Base-by-base conservation (phyloP, 805 yeast genomes). In the Yarrowia bubula region DNA sequence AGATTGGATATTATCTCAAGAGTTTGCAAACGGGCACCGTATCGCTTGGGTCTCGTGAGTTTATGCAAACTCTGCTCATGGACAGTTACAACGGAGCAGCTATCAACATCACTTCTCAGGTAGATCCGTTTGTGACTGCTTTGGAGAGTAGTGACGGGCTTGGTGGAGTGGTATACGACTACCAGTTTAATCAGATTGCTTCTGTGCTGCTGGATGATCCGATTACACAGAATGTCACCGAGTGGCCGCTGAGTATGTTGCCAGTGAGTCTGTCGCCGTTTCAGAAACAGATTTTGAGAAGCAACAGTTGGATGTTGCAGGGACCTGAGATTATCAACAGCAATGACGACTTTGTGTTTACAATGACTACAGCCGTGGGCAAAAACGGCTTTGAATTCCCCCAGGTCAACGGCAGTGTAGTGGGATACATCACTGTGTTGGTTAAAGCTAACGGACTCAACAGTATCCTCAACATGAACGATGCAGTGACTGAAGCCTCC, bases 1-100 rank as follows among this genome's bases (percentile, higher is more conserved):
- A 91, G 74, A 79, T 90, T 18, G 81, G 81, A 66, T 96, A 90
- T 74, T 83, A 84, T 47, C 76, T 89, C 65, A 83, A 83, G 66
- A 81, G 79, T 66, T 76, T 85, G 41, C 85, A 85, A 72, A 90
- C 86, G 70, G 96, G 90, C 73, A 81, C 86, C 3, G 80, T 82
- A 63, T 84, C 87, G 78, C 76, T 90, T 7, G 77, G 88, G 1
- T 78, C 84, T 1, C 80, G 86, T 68, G 87, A 84, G 64, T 74
- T 86, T 0, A 71, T 90, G 9, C 86, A 85, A 67, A 70, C 75
- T 10, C 83, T 92, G 1, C 75, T 90, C 44, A 79, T 86, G 0
- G 79, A 81, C 55, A 83, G 83, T 72, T 71, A 70, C 41, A 48
- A 55, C n/a, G 42, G 39, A 4, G 43, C 47, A 6, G n/a, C 9